Conservation (phyloP, 2,329 filamentous ascomycete species). For the Acarospora socialis region DNA sequence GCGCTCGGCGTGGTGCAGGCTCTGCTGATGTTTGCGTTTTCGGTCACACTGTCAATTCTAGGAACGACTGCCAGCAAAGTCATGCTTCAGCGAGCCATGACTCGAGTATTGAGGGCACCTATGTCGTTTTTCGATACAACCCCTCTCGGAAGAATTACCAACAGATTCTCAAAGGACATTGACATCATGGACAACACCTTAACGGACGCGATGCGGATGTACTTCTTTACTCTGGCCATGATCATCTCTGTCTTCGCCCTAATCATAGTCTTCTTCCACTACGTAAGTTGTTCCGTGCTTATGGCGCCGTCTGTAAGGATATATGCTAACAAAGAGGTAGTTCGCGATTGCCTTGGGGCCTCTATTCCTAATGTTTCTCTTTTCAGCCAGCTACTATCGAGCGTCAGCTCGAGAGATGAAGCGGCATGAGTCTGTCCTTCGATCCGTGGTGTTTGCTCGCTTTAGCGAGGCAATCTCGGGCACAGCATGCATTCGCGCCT, state of each 20-base stretch:
- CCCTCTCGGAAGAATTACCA: constrained; percentile 85
- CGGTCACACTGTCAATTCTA: constrained; percentile 59
- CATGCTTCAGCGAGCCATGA: constrained; percentile 70
- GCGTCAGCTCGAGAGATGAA: constrained; percentile 88
- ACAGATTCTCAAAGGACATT: constrained; percentile 89
- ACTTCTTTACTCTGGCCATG: constrained; percentile 70
- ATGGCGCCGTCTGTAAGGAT: neutral
- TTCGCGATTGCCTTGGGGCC: constrained; percentile 58
- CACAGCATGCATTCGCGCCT: constrained; percentile 74
- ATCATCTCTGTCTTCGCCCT: constrained; percentile 73
- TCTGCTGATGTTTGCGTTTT: constrained; percentile 65
- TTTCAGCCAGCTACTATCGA: constrained; percentile 77
- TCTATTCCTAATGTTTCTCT: constrained; percentile 61
- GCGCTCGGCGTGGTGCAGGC: constrained; percentile 59
- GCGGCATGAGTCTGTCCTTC: constrained; percentile 77
- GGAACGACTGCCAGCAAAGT: constrained; percentile 70
- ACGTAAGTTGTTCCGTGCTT: constrained; percentile 26
- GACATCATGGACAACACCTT: constrained; percentile 93
- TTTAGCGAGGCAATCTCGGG: constrained; percentile 82
- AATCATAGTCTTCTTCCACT: constrained; percentile 92
- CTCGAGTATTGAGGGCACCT: constrained; percentile 52
- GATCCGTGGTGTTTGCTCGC: constrained; percentile 76
- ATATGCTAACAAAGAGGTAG: constrained; percentile 14
- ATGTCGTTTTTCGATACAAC: constrained; percentile 97
- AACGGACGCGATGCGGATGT: constrained; percentile 83